These are phyloP conservation scores for Diphasiastrum complanatum DNA, from an alignment of 83 land plant genomes.

Conservation along the genomic window DNA sequence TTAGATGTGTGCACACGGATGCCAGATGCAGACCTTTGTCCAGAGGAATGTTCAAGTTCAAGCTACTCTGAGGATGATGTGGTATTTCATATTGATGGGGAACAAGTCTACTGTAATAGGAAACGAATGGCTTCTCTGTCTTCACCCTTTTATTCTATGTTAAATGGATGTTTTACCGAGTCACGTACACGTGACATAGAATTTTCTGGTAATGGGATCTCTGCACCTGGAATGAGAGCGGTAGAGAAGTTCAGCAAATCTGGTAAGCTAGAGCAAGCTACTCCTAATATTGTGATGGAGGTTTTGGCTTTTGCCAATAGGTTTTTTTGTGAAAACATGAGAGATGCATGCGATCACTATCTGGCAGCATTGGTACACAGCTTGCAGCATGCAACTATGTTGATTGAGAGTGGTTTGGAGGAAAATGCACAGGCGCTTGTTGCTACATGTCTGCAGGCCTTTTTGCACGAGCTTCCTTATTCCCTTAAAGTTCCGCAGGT, in stretches of 20 bases:
- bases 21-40: slow-evolving; percentile 30
- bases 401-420: slow-evolving; percentile 79
- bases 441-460: slow-evolving; percentile 80
- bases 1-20: too few species aligned
- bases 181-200: slow-evolving; percentile 51
- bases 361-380: slow-evolving; percentile 48
- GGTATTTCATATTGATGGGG: slow-evolving; percentile 55
- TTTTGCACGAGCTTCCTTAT: slow-evolving; percentile 72
- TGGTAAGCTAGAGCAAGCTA: slow-evolving; percentile 37
- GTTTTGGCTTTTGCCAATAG: slow-evolving; percentile 69
- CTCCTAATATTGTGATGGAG: slow-evolving; percentile 52
- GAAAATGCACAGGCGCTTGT: slow-evolving; percentile 71
- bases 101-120: slow-evolving; percentile 55
- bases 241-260: slow-evolving; percentile 58
- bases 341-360: slow-evolving; percentile 65
- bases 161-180: slow-evolving; percentile 80
- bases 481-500: slow-evolving; percentile 54
- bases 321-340: slow-evolving; percentile 86
- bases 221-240: slow-evolving; percentile 59
- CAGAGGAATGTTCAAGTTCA: too few species aligned
- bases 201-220: slow-evolving; percentile 67
- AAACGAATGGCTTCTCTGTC: slow-evolving; percentile 63
- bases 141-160: slow-evolving; percentile 59
- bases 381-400: slow-evolving; percentile 51
- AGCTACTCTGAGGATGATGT: slow-evolving; percentile 49